Evolutionary conservation across 1,284 basidiomycete species (phyloP).

Genomic region (Schizophyllum commune): DNA sequence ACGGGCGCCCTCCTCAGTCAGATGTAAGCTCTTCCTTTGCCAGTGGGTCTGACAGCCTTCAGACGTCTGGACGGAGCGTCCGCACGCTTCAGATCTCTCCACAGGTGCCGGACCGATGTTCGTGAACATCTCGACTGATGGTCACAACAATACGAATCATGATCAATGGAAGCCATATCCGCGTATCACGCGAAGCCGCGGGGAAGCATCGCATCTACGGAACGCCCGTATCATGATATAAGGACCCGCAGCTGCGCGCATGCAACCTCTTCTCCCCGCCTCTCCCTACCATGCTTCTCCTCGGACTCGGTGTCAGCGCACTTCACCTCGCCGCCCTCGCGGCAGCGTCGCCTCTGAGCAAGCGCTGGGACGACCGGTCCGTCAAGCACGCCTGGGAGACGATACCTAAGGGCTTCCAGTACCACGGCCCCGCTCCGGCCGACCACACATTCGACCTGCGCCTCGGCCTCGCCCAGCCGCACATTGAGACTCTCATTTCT

Average conservation of each 20-base stretch:
- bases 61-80: too few species aligned
- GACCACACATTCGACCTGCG: constrained; percentile 31
- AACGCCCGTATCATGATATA: not conserved
- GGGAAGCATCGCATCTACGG: not conserved
- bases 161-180: not conserved
- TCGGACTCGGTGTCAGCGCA: constrained; percentile 10
- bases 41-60: too few species aligned
- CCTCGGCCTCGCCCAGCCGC: constrained; percentile 33
- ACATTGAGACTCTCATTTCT: constrained; percentile 29
- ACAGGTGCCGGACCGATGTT: too few species aligned
- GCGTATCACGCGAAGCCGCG: not conserved
- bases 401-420: constrained; percentile 30
- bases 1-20: too few species aligned
- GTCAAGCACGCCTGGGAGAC: constrained; percentile 35
- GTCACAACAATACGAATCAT: too few species aligned
- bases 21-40: too few species aligned
- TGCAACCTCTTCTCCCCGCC: not conserved
- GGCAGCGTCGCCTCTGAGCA: constrained; percentile 15
- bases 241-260: not conserved
- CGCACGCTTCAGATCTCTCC: too few species aligned
- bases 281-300: constrained; percentile 10
- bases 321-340: constrained; percentile 9
- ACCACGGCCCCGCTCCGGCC: constrained; percentile 25
- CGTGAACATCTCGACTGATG: too few species aligned
- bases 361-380: constrained; percentile 31